Base-by-base conservation (phyloP, 2,329 filamentous ascomycete species). In the Colletotrichum cereale region DNA sequence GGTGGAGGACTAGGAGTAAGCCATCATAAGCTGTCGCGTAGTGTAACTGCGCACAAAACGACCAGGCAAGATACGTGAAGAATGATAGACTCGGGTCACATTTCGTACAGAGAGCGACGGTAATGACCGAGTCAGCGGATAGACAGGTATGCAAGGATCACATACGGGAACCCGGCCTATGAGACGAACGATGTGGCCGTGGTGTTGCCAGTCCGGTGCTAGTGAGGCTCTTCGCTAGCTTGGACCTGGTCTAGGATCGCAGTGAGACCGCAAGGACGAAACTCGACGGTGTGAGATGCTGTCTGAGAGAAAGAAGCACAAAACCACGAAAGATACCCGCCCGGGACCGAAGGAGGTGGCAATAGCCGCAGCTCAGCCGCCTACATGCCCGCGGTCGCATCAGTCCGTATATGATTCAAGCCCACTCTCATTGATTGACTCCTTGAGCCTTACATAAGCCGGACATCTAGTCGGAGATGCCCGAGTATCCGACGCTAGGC, bases 171-270 rank as follows among this genome's bases (percentile, higher is more conserved):
- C 24, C 44, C 42, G 31, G 52, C 53, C 52, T 29, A 26, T 36
- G 57, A 68, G 64, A 71, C 47, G 65, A 69, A 64, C 65, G 44
- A 60, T 42, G 31, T 24, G 53, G 53, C 44, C 26, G 44, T 60
- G 48, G 21, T 36, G n/a, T 62, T 44, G 48, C 36, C 50, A 67
- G 64, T 62, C 57, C 57, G 64, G 67, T 62, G 64, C 36, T 48
- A 47, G 48, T 71, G 68, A 71, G 69, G 36, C 69, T 72, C 69
- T 72, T 64, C 47, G 34, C 38, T 44, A 62, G 58, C 65, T 58
- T 56, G 42, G 58, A 38, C 53, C 68, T 31, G 48, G 63, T 53
- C 18, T n/a, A 48, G 21, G 26, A 40, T 55, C 61, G 38, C 16
- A 31, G 14, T 55, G 44, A 55, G 50, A 58, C 65, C 44, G 26